Evolutionary conservation across 73 alveolate species (phyloP).

Genomic region (Paramecium tetraurelia): DNA sequence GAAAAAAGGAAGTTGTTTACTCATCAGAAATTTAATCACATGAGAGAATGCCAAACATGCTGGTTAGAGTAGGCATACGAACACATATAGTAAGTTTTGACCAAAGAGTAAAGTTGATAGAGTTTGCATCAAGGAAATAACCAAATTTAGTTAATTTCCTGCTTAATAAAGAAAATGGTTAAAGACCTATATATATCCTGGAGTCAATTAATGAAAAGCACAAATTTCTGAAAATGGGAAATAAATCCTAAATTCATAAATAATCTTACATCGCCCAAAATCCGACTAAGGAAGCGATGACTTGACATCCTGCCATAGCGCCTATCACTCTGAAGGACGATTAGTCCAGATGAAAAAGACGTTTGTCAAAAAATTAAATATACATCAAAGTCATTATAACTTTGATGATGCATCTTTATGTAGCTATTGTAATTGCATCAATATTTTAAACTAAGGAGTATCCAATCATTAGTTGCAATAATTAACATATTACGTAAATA

Average conservation of each 20-base stretch:
- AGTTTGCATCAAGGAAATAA: not conserved
- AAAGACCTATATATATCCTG: not conserved
- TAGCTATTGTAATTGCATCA: slow-evolving; percentile 5
- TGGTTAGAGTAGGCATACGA: slow-evolving; percentile 6
- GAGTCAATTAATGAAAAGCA: slow-evolving; percentile 23
- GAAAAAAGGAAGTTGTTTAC: not conserved
- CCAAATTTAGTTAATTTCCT: not conserved
- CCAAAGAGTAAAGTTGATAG: not conserved
- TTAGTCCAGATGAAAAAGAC: not conserved
- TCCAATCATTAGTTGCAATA: slow-evolving; percentile 11
- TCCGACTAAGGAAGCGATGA: not conserved
- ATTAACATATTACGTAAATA: not conserved
- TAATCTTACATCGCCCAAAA: not conserved
- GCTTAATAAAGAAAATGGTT: not conserved
- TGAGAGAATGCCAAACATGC: not conserved
- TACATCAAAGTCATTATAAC: not conserved
- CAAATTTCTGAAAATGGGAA: slow-evolving; percentile 39
- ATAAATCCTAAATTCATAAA: not conserved
- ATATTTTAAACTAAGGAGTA: not conserved
- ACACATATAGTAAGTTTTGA: not conserved
- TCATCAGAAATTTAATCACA: not conserved
- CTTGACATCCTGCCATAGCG: not conserved
- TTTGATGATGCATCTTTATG: slow-evolving; percentile 17
- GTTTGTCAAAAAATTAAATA: not conserved
- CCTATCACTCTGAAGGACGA: not conserved